phyloP scores from a whole-genome alignment of 1,284 basidiomycete genomes.

The Schizophyllum amplum region DNA sequence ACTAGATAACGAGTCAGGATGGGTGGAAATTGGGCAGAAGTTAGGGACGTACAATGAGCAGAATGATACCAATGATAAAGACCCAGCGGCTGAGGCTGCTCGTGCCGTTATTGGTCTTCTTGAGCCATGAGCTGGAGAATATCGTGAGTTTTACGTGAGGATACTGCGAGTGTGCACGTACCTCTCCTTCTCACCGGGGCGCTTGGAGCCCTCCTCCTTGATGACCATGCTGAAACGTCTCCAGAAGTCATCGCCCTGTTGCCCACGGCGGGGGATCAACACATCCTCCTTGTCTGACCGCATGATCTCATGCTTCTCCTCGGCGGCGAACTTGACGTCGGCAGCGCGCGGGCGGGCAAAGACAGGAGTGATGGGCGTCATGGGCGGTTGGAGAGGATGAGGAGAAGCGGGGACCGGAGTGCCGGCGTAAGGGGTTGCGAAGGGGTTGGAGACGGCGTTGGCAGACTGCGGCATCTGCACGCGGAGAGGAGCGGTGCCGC shows the following conservation, averaged over 20 bases:
- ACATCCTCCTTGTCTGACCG: slow-evolving; percentile 62
- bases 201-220: slow-evolving; percentile 47
- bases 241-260: slow-evolving; percentile 78
- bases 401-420: slow-evolving; percentile 34
- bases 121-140: slow-evolving; percentile 50
- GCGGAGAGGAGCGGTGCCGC: slow-evolving; percentile 3
- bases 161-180: too few species aligned
- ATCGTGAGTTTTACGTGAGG: too few species aligned
- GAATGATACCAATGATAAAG: slow-evolving; percentile 53
- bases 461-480: slow-evolving; percentile 12
- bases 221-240: slow-evolving; percentile 76
- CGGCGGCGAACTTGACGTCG: slow-evolving; percentile 43
- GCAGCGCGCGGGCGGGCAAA: slow-evolving; percentile 54
- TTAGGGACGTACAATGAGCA: slow-evolving; percentile 43
- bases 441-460: slow-evolving; percentile 30
- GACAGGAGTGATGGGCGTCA: slow-evolving; percentile 69
- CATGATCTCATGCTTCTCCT: slow-evolving; percentile 44
- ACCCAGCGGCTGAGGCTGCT: slow-evolving; percentile 55
- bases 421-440: slow-evolving; percentile 19
- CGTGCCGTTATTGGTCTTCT: slow-evolving; percentile 46
- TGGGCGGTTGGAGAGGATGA: slow-evolving; percentile 66
- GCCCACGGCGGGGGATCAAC: slow-evolving; percentile 50
- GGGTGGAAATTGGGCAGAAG: not conserved
- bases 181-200: slow-evolving; percentile 37
- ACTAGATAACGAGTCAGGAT: slow-evolving; percentile 23